Percentiles rank a stretch among this genome's conserved stretches.
Conservation (phyloP, 2,329 filamentous ascomycete species). For the Parastagonospora avenae region DNA sequence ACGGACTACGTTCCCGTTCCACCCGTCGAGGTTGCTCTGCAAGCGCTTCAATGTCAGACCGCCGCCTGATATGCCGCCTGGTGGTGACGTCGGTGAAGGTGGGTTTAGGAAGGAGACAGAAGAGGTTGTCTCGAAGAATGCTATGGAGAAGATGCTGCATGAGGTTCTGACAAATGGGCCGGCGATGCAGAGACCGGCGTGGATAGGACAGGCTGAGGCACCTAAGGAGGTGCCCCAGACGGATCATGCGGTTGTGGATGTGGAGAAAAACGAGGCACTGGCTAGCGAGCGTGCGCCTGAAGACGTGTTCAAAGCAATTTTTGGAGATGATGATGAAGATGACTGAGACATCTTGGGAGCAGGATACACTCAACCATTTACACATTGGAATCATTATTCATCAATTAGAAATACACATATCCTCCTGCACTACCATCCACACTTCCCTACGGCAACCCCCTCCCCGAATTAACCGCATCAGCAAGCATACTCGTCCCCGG, state of each 20-base stretch:
- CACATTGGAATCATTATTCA: background rate
- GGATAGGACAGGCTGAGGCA: constrained; percentile 24
- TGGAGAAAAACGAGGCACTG: constrained; percentile 77
- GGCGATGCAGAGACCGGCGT: constrained; percentile 34
- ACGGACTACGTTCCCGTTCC: constrained; percentile 71
- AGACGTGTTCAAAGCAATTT: constrained; percentile 88
- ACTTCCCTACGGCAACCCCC: constrained; percentile 53
- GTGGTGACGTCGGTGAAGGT: constrained; percentile 43
- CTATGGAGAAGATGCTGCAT: constrained; percentile 51
- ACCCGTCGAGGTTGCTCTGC: constrained; percentile 83
- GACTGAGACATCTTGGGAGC: constrained; percentile 7
- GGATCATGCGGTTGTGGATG: constrained; percentile 60
- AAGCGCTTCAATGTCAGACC: constrained; percentile 91
- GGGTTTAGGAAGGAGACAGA: constrained; percentile 31
- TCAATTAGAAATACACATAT: background rate
- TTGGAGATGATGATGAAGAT: constrained; percentile 78
- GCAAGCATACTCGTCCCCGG: constrained; percentile 64
- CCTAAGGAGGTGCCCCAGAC: constrained; percentile 1
- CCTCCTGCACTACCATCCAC: background rate
- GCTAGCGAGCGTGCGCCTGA: constrained; percentile 76
- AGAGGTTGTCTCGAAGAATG: constrained; percentile 60
- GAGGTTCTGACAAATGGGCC: constrained; percentile 36
- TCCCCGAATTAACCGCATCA: constrained; percentile 64
- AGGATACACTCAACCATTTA: background rate
- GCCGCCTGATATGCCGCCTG: constrained; percentile 67